Base-by-base conservation (phyloP, 106 monocot species). In the Xerophyta viscosa region DNA sequence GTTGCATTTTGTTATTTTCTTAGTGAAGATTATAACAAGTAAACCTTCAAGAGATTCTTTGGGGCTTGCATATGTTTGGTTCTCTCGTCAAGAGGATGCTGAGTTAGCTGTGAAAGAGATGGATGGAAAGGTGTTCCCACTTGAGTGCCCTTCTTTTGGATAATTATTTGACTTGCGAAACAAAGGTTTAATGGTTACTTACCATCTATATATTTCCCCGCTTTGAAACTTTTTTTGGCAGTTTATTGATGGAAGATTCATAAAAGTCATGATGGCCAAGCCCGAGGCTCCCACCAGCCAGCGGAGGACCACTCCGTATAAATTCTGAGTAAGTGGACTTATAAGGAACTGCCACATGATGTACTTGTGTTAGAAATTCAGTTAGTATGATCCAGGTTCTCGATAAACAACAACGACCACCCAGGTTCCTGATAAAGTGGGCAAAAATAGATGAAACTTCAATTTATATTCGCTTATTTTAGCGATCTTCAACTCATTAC, bases 171-270 rank as follows among this genome's bases (percentile, higher is more conserved):
- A 18, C 14, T 19, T 2, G 20, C 23, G n/a, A n/a, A n/a, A n/a
- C 37, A 24, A 5, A 33, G 10, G 5, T 33, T 6, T 33, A 10
- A 33, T 6, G 5, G 10, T 33, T 33, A 5, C 10, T 10, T 33
- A 29, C 3, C n/a, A 43, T 50, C 5, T 12, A 7, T 18, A 20
- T 22, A n/a, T n/a, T n/a, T n/a, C n/a, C n/a, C n/a, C n/a, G n/a
- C n/a, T 29, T 50, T 46, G 3, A 14, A 20, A 11, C 21, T 54
- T 65, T 41, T 46, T 27, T 41, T 69, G n/a, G 0, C 24, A 82
- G 82, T 82, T 82, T 69, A 39, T 82, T 65, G 82, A 82, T 69
- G 82, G 82, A 53, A 77, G 77, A 47, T 77, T 77, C 62, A 50
- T 77, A 31, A 55, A 61, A 26, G 77, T 77, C 13, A 57, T 25